Base-by-base conservation (phyloP, 768 basidiomycete genomes). In the Tulasnella sp. region DNA sequence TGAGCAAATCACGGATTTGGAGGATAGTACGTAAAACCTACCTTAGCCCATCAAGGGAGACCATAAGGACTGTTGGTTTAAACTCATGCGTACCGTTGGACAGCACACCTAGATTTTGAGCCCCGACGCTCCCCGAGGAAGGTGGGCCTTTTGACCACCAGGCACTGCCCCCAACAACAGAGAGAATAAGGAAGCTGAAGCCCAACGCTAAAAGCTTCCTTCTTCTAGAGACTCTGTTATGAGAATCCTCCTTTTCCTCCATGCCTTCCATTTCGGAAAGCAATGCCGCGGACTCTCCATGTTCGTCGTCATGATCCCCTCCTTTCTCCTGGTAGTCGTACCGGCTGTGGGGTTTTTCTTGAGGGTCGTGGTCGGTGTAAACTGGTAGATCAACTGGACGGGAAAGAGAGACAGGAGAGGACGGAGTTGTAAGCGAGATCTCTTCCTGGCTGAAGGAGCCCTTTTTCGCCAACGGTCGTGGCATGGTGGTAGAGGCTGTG, bases 1-100 rank as follows among this genome's bases (percentile, higher is more conserved):
- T 44, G 27, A 44, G 71, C 19, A 36, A 48, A 27, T 44, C 21
- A 80, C 62, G 27, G 62, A 77, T 83, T 52, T 52, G 4, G n/a
- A 18, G 80, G 36, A 81, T 71, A 31, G 46, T 27, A 34, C 36
- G 71, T 71, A 73, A n/a, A 38, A 85, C 86, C 48, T 82, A 91
- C 93, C 93, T 88, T 44, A 97, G 85, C 0, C 95, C 95, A 83
- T 97, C 96, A 46, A 97, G 94, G 39, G 94, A 96, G 4, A 97
- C 90, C 77, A 97, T 89, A 27, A 97, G 84, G 10, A 95, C 93
- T 0, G 94, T 96, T 81, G 90, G 88, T 85, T 89, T 92, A 85
- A 92, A 96, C 62, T 90, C 88, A 82, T 95, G 92, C 1, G 95
- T 96, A 42, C 95, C 95, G 83, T 96, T 97, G 3, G 90, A 93